A percentile compares a stretch with the other conserved stretches of the same genome.
Conservation (phyloP, 192 early-diverging fungal genomes). For the Backusella circina region DNA sequence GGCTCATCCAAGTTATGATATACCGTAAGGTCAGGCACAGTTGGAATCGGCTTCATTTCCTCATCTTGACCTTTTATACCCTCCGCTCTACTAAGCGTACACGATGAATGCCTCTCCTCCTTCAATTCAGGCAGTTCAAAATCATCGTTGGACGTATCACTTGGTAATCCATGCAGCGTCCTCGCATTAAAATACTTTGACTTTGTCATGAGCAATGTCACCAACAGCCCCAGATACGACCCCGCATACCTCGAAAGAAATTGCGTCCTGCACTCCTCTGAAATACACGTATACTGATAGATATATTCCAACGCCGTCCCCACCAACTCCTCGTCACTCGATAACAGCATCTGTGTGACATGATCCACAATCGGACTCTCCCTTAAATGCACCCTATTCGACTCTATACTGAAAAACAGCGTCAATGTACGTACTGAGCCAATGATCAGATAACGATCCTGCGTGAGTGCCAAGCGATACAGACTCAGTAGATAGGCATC, state of each 20-base stretch:
- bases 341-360: conserved; percentile 50
- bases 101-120: background rate
- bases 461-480: conserved; percentile 39
- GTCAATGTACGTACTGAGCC: conserved; percentile 51
- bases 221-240: background rate
- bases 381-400: background rate
- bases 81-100: too few species aligned
- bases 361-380: conserved; percentile 38
- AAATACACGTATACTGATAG: conserved; percentile 36
- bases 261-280: background rate
- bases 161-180: background rate
- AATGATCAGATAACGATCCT: conserved; percentile 55
- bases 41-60: background rate
- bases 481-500: background rate
- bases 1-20: conserved; percentile 52
- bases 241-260: background rate
- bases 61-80: too few species aligned
- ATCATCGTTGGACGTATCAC: background rate
- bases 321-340: conserved; percentile 58
- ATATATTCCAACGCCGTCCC: conserved; percentile 60
- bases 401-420: conserved; percentile 48
- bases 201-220: background rate
- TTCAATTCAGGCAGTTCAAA: background rate
- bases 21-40: conserved; percentile 22
- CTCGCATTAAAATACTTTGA: conserved; percentile 14